phyloP scores from a whole-genome alignment of 257 asterid species.

The Thymus mandschuricus region DNA sequence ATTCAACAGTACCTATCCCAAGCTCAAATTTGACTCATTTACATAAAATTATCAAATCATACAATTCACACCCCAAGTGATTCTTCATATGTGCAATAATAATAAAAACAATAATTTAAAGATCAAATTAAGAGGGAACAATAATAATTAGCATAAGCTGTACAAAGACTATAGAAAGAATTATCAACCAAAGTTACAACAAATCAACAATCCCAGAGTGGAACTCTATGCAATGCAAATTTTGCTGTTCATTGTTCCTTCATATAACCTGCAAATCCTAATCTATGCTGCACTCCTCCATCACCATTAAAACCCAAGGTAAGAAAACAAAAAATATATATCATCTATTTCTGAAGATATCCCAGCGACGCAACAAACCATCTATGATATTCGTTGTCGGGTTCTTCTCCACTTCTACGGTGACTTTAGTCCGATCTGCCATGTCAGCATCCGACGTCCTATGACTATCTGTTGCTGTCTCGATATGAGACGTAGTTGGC shows the following conservation, averaged over 20 bases:
- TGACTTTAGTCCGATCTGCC: slow-evolving; percentile 64
- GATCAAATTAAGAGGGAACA: slow-evolving; percentile 23
- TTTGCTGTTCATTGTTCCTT: slow-evolving; percentile 18
- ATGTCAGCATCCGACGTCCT: slow-evolving; percentile 38
- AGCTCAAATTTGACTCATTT: no score
- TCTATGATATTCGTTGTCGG: slow-evolving; percentile 66
- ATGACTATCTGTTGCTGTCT: slow-evolving; percentile 34
- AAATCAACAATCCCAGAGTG: slow-evolving; percentile 2
- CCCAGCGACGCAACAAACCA: slow-evolving; percentile 89
- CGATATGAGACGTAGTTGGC: slow-evolving; percentile 24
- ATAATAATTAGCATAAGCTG: slow-evolving; percentile 33
- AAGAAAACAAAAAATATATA: not conserved
- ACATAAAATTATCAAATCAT: no score
- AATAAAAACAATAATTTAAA: not conserved
- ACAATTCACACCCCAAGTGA: slow-evolving; percentile 10
- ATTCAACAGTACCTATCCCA: no score
- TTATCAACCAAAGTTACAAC: slow-evolving; percentile 33
- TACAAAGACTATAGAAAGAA: slow-evolving; percentile 39
- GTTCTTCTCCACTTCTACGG: slow-evolving; percentile 69
- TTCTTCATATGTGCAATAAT: slow-evolving; percentile 3
- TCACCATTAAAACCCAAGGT: not conserved
- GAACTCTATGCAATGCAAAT: slow-evolving; percentile 8
- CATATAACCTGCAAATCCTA: slow-evolving; percentile 21
- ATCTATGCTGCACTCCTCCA: not conserved
- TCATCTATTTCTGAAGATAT: slow-evolving; percentile 73